Conservation (phyloP, 257 asterid species). For the Penstemon eatonii region DNA sequence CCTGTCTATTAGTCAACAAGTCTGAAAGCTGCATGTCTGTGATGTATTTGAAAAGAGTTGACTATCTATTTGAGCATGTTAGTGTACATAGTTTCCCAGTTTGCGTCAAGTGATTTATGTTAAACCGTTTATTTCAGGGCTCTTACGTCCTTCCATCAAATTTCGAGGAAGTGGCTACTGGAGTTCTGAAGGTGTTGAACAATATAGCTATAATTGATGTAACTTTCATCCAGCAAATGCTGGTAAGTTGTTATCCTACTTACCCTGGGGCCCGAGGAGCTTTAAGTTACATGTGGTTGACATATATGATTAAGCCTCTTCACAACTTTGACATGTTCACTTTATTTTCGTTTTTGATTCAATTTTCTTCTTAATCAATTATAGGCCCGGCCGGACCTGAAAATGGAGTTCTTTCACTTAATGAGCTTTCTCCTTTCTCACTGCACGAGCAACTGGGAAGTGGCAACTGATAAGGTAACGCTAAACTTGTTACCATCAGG, state of each 20-base stretch:
- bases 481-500: conserved; percentile 4
- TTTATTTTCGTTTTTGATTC: not conserved
- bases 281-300: conserved; percentile 11
- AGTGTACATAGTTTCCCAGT: conserved; percentile 3
- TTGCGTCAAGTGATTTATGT: conserved; percentile 26
- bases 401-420: conserved; percentile 97
- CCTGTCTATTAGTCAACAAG: not conserved
- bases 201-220: conserved; percentile 89
- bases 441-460: conserved; percentile 90
- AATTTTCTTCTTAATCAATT: conserved; percentile 28
- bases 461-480: conserved; percentile 81
- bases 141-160: conserved; percentile 83
- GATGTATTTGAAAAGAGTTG: not conserved
- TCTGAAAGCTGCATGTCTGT: not conserved
- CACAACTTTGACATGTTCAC: conserved; percentile 13
- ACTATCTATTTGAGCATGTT: not conserved
- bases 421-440: conserved; percentile 91
- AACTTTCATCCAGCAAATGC: conserved; percentile 85
- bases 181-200: conserved; percentile 93
- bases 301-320: conserved; percentile 4
- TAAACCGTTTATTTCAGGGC: conserved; percentile 48
- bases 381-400: conserved; percentile 93
- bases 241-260: conserved; percentile 51
- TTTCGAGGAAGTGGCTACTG: conserved; percentile 97
- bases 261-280: not conserved